phyloP scores from a whole-genome alignment of 441 rosid genomes.

The Gossypium aridum region DNA sequence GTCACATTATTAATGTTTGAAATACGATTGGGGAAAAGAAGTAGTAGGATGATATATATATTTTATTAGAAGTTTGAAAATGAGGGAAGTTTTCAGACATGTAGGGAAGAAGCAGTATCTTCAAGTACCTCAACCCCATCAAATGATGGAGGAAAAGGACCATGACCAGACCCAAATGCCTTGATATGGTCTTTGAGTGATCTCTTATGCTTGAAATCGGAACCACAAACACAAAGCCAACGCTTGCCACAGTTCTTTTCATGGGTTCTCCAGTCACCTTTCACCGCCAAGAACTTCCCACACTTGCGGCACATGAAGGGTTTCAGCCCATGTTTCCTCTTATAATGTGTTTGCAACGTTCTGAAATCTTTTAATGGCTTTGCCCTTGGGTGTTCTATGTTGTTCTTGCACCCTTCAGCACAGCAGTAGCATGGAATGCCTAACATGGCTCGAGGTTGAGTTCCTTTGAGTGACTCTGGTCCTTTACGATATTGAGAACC shows the following conservation, averaged over 20 bases:
- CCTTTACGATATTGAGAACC: slow-evolving; percentile 81
- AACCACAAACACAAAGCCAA: slow-evolving; percentile 80
- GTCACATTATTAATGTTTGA: too few species aligned
- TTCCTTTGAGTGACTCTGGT: slow-evolving; percentile 64
- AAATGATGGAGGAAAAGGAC: slow-evolving; percentile 38
- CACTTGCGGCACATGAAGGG: slow-evolving; percentile 66
- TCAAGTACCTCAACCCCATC: slow-evolving; percentile 24
- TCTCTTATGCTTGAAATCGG: slow-evolving; percentile 87
- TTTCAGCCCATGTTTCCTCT: slow-evolving; percentile 71
- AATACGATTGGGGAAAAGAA: not conserved
- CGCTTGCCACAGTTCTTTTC: slow-evolving; percentile 89
- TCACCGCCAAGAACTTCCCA: slow-evolving; percentile 69
- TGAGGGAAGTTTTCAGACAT: slow-evolving; percentile 6
- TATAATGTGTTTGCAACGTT: slow-evolving; percentile 77
- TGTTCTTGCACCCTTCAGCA: slow-evolving; percentile 72
- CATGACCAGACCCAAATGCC: slow-evolving; percentile 68
- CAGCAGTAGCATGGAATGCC: slow-evolving; percentile 83
- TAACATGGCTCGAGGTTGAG: slow-evolving; percentile 52
- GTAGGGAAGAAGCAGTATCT: slow-evolving; percentile 20
- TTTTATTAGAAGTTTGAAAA: not conserved
- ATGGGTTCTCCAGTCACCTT: slow-evolving; percentile 91
- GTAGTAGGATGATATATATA: not conserved
- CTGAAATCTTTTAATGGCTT: slow-evolving; percentile 78
- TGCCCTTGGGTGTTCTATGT: slow-evolving; percentile 61
- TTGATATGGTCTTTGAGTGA: slow-evolving; percentile 81